Evolutionary conservation across 2,329 filamentous ascomycete species (phyloP).

Genomic region (Chaetomium globosum): DNA sequence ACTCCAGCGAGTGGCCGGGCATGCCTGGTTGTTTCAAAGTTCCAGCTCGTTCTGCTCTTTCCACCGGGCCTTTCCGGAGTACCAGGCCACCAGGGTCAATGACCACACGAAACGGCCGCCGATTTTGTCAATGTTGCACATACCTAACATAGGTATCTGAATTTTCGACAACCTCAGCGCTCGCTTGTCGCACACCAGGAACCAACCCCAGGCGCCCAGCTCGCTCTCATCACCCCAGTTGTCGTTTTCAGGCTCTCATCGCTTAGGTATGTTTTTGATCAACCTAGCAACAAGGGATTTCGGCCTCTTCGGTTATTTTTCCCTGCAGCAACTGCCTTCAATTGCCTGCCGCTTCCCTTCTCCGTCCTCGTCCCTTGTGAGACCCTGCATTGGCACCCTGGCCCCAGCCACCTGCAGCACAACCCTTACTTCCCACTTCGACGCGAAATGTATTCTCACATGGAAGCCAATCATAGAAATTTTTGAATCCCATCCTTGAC

Average conservation of each 20-base stretch:
- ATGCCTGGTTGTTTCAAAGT: slow-evolving; percentile 12
- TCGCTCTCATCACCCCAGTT: too few species aligned
- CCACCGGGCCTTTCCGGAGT: slow-evolving; percentile 10
- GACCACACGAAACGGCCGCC: not conserved
- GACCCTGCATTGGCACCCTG: slow-evolving; percentile 9
- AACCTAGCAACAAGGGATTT: not conserved
- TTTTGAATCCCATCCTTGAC: slow-evolving; percentile 17
- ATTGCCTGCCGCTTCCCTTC: not conserved
- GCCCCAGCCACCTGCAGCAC: slow-evolving; percentile 13
- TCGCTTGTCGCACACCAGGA: too few species aligned
- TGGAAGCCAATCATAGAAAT: slow-evolving; percentile 30
- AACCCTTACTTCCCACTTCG: slow-evolving; percentile 4
- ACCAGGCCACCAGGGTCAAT: not conserved
- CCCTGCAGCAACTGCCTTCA: not conserved
- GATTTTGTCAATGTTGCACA: too few species aligned
- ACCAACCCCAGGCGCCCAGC: too few species aligned
- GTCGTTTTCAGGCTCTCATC: too few species aligned
- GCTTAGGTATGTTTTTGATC: not conserved
- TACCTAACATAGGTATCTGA: too few species aligned
- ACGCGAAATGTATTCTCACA: slow-evolving; percentile 14
- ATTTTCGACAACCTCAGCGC: too few species aligned
- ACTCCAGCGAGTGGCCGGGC: not conserved
- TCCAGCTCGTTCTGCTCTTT: not conserved
- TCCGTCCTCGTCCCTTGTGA: not conserved
- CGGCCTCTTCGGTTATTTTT: not conserved